Base-by-base conservation (phyloP, 2,329 filamentous ascomycete genomes). In the Phaeosphaeriaceae sp. region DNA sequence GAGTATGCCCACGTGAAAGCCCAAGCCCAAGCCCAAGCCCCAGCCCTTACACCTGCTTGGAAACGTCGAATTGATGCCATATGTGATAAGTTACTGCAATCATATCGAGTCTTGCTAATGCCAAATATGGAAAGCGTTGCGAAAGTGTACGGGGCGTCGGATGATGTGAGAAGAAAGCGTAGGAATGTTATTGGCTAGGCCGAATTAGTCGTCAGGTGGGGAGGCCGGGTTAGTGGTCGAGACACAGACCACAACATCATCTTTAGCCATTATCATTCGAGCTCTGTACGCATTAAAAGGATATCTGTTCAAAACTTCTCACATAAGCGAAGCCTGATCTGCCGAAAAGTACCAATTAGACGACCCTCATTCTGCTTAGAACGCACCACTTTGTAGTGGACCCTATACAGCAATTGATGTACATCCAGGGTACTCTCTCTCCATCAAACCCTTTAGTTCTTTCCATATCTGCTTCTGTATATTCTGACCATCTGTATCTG, bases 381-480 rank as follows among this genome's bases (percentile, higher is more conserved):
- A 36, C 31, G 11, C 7, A 7, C 6, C 3, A 3, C 6, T 36
- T 36, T 3, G 31, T 15, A 13, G 3, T 3, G 31, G 13, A 11
- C 11, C 31, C 13, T 15, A 36, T 13, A 36, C 11, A 13, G 7
- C 9, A 36, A 7, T 36, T 7, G 6, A 36, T 36, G 31, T 15
- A 15, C 9, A 36, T 13, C 48, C 48, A 24, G 48, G 48, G 3
- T 17, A 20, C 20, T 21, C 44, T 7, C 20, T 22, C 42, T 62
- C 56, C 53, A 59, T 54, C 19, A 48, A 41, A 6, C 19, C 49
- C 27, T 48, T 36, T 20, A 62, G 56, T 40, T 62, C 60, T n/a
- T 44, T 53, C 59, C 59, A 62, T 11, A 62, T 57, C 44, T 57
- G 56, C 44, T 56, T 57, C 27, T 62, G 56, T 17, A 44, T 50